Evolutionary conservation across 2,329 filamentous ascomycete genomes (phyloP), one percentile per base, ranked within the genome.

Genomic region (Neofusicoccum cordaticola): DNA sequence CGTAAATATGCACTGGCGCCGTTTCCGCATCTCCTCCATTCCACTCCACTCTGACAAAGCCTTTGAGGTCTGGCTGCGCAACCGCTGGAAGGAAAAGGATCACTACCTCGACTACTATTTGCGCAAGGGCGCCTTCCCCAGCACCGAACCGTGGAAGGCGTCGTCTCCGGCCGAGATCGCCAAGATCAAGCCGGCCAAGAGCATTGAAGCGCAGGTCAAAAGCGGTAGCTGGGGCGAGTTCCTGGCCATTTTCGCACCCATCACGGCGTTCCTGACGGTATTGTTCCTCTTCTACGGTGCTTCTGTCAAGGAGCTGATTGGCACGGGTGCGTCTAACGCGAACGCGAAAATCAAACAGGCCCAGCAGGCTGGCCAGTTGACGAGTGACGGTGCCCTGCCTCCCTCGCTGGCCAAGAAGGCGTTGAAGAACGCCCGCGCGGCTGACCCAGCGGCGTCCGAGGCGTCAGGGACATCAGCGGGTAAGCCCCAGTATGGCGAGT

Each of bases 1-100:
- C 1, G 93, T 98, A 72, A 98, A 97, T 78, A 93, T 98, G 82
- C 90, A 96, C 78, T 99, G 94, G 92, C 88, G 95, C 62, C 88
- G 93, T 9, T 97, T 96, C 78, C 85, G 86, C 39, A 75, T 97
- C 13, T 84, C 85, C 22, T 88, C 92, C 19, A 96, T 99, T 48
- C 94, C 94, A 0, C 84, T 96, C 9, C 84, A 92, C 37, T 86
- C 89, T 69, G 83, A 85, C 15, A 85, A 90, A 45, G 82, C 85
- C 6, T 99, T 99, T 72, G 92, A 96, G 65, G 72, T 83, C 2
- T 99, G 95, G 95, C 82, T 98, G 34, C 85, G 88, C 37, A 88
- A 91, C 64, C 86, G 93, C 50, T 99, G 95, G 95, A 86, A 89
- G 58, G 93, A 97, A 75, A 99, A 99, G 76, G 94, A 99, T 71